A percentile compares a stretch with the other conserved stretches of the same genome.
phyloP scores from a whole-genome alignment of 305 asterid genomes.

The Fraxinus latifolia region DNA sequence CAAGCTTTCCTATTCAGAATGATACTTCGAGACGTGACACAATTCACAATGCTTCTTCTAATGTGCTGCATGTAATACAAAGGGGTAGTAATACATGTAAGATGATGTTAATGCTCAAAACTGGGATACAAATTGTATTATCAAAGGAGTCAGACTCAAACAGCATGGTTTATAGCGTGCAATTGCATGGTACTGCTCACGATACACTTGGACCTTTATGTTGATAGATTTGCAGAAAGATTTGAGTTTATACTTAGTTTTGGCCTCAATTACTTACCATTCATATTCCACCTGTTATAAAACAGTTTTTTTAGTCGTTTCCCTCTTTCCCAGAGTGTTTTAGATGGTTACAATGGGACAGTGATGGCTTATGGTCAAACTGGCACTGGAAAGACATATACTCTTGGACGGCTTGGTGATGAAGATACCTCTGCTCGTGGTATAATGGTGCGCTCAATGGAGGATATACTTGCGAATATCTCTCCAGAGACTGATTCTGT shows the following conservation, averaged over 20 bases:
- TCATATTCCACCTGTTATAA: not conserved
- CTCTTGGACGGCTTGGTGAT: slow-evolving; percentile 93
- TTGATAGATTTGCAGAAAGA: not conserved
- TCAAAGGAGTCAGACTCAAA: not conserved
- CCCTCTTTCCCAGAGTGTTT: slow-evolving; percentile 62
- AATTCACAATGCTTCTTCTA: slow-evolving; percentile 3
- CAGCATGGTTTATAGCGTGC: not conserved
- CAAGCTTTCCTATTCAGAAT: not conserved
- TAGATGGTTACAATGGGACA: slow-evolving; percentile 97
- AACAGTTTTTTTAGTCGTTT: slow-evolving; percentile 6
- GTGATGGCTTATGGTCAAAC: slow-evolving; percentile 99
- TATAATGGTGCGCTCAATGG: slow-evolving; percentile 98
- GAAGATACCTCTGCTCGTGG: slow-evolving; percentile 98
- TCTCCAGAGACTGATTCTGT: slow-evolving; percentile 73
- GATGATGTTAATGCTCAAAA: not conserved
- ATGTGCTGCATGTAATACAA: slow-evolving; percentile 6
- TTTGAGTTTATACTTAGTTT: slow-evolving; percentile 16
- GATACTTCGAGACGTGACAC: not conserved
- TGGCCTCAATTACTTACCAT: slow-evolving; percentile 4
- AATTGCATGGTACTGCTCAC: not conserved
- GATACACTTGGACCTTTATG: slow-evolving; percentile 4
- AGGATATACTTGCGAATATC: slow-evolving; percentile 82
- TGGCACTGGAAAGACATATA: slow-evolving; percentile 97
- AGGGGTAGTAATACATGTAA: slow-evolving; percentile 3
- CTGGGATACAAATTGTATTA: not conserved